Evolutionary conservation across 306 rosid species (phyloP).

Genomic region (Crataegus laevigata): DNA sequence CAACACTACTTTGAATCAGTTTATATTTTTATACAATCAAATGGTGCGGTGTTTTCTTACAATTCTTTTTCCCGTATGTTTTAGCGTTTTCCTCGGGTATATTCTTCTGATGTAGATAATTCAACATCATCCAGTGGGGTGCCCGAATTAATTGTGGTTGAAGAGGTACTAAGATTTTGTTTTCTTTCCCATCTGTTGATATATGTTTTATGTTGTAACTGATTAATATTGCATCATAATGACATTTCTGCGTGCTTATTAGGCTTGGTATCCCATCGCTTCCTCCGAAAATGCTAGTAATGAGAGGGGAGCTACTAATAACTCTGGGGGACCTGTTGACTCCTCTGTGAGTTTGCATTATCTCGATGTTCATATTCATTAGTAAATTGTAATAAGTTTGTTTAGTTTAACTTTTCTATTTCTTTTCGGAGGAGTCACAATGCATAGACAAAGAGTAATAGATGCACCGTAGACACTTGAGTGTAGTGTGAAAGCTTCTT

Average conservation of each 20-base stretch:
- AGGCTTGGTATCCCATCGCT: conserved; percentile 71
- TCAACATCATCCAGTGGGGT: conserved; percentile 18
- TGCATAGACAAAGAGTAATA: too few relatives aligned
- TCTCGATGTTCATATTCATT: neutral
- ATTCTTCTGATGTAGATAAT: conserved; percentile 25
- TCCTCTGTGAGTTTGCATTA: conserved; percentile 51
- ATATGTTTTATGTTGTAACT: neutral
- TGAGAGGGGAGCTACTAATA: conserved; percentile 23
- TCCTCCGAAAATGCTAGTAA: conserved; percentile 25
- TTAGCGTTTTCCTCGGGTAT: conserved; percentile 60
- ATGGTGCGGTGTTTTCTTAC: conserved; percentile 9
- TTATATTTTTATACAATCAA: neutral
- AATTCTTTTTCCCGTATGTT: neutral
- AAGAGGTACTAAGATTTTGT: conserved; percentile 46
- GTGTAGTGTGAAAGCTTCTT: too few relatives aligned
- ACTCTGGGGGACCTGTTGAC: conserved; percentile 37
- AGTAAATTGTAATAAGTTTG: too few relatives aligned
- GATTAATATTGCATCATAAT: neutral
- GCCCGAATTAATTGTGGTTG: conserved; percentile 36
- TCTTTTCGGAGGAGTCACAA: too few relatives aligned
- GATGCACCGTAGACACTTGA: too few relatives aligned
- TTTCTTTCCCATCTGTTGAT: neutral
- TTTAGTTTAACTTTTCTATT: too few relatives aligned
- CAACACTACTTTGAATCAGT: neutral
- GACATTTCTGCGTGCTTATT: conserved; percentile 6